These are phyloP conservation scores for Lipomyces chichibuensis DNA, from an alignment of 805 yeast species.

Conservation along the genomic window DNA sequence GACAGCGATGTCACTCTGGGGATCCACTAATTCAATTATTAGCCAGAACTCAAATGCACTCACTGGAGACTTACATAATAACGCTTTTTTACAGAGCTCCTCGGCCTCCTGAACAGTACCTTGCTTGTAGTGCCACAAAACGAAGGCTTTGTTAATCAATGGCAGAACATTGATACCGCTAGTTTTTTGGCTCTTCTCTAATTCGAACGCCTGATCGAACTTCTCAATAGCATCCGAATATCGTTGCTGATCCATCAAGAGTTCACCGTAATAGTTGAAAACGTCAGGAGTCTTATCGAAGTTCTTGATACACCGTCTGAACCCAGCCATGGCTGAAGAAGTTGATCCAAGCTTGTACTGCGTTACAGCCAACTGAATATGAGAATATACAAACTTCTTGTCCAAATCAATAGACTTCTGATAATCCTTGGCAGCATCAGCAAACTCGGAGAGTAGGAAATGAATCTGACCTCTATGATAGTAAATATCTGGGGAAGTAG, in stretches of 20 bases:
- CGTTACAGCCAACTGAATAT: conserved; percentile 91
- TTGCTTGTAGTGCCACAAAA: conserved; percentile 46
- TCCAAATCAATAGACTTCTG: conserved; percentile 74
- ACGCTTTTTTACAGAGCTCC: conserved; percentile 69
- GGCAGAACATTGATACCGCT: conserved; percentile 88
- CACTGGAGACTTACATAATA: conserved; percentile 47
- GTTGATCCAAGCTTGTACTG: conserved; percentile 58
- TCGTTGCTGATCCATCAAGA: conserved; percentile 79
- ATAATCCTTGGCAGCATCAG: conserved; percentile 73
- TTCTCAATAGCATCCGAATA: conserved; percentile 72
- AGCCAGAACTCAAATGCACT: not conserved
- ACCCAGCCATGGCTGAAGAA: conserved; percentile 32
- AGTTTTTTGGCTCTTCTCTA: conserved; percentile 54
- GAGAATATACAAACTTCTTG: conserved; percentile 76
- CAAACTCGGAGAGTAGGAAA: conserved; percentile 76
- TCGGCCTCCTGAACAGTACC: conserved; percentile 60
- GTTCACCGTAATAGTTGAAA: conserved; percentile 95
- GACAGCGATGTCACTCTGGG: conserved; percentile 85
- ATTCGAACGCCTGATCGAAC: conserved; percentile 81
- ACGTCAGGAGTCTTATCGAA: conserved; percentile 90
- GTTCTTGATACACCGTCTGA: conserved; percentile 50
- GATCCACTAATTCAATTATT: conserved; percentile 55
- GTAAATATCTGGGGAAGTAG: conserved; percentile 76
- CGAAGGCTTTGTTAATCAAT: conserved; percentile 83
- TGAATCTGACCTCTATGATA: conserved; percentile 94